Evolutionary conservation across 2,329 filamentous ascomycete species (phyloP), one percentile per base, ranked within the genome.

Genomic region (Fusarium humuli): DNA sequence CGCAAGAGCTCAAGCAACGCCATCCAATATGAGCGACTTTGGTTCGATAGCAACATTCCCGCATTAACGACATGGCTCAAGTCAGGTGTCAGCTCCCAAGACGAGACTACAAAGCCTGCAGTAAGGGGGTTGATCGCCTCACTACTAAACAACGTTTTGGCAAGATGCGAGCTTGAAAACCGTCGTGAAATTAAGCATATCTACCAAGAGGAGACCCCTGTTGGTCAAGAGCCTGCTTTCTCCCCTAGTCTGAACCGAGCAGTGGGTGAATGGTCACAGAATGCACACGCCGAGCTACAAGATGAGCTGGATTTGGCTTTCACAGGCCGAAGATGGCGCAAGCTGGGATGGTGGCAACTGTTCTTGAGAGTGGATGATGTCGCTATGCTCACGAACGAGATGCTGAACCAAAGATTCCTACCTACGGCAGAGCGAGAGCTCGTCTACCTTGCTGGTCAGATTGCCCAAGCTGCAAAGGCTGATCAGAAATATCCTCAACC

Each of bases 331-430:
- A 85, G 90, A 41, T 98, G 95, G 95, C 87, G 89, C 27, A 91
- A 92, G 68, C 84, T 97, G 6, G 87, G 90, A 18, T 98, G 95
- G 94, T 98, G 94, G 92, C 97, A 97, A 78, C 86, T 98, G 0
- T 94, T 97, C 77, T 97, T 94, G 94, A 90, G 94, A 22, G 94
- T 96, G 25, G 95, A 98, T 77, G 95, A 98, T 75, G 93, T 98
- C 13, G 89, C 90, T 5, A 92, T 95, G 86, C 90, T 97, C 57
- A 90, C 92, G 5, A 88, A 90, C 2, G 92, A 96, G 72, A 91
- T 98, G 65, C 83, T 98, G 5, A 87, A 88, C 64, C 90, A 90
- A 69, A 86, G 88, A 9, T 98, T 97, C 83, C 86, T 99, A 6
- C 87, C 90, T 0, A 87, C 87, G 6, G 91, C 94, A 0, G 94